These are phyloP conservation scores for Lactuca saligna DNA, from an alignment of 129 eudicot genomes.

Conservation along the genomic window DNA sequence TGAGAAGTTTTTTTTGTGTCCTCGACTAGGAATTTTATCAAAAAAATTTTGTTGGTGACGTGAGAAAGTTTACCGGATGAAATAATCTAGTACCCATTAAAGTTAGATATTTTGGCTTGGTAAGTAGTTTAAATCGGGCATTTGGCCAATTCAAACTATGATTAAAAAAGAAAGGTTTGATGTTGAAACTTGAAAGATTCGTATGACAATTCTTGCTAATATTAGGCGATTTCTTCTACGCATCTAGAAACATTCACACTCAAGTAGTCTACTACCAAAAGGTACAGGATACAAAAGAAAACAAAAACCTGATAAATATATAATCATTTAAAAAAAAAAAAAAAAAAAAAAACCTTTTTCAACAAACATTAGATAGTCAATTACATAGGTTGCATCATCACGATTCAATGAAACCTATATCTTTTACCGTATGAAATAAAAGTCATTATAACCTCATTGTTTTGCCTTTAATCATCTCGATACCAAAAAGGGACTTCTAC, in stretches of 20 bases:
- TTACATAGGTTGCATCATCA: slow-evolving; percentile 7
- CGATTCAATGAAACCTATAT: neutral
- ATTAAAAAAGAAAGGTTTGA: no score
- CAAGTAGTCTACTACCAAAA: neutral
- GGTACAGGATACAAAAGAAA: neutral
- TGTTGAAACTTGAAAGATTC: no score
- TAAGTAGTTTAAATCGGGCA: no score
- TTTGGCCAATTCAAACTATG: no score
- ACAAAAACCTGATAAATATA: neutral
- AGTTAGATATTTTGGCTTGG: no score
- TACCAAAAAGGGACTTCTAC: slow-evolving; percentile 18
- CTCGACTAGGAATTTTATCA: no score
- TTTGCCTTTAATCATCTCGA: slow-evolving; percentile 20
- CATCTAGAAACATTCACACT: neutral
- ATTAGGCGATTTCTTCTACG: neutral
- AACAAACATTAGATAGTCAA: slow-evolving; percentile 8
- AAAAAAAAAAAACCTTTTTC: neutral
- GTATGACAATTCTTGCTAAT: no score
- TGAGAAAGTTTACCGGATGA: no score
- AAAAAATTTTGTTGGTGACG: no score
- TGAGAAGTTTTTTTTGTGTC: no score
- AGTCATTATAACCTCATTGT: slow-evolving; percentile 22
- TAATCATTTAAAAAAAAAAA: neutral
- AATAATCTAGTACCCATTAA: no score
- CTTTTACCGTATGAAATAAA: slow-evolving; percentile 12